phyloP scores from a whole-genome alignment of 176 grass and related monocot species.

The Oryza australiensis region DNA sequence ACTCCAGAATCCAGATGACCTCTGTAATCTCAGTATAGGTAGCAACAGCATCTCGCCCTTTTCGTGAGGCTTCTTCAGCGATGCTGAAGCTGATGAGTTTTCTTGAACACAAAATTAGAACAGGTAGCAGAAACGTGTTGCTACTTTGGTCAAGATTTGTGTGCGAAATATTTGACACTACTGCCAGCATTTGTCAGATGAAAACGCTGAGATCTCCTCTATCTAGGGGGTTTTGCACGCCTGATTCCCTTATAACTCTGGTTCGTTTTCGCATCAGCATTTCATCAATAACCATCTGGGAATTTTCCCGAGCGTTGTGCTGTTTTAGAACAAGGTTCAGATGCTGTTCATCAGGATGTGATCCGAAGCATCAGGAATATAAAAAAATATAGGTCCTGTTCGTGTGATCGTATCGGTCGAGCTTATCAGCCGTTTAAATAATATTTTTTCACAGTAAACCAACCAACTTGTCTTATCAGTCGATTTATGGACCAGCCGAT shows the following conservation, averaged over 20 bases:
- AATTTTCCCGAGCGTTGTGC: not conserved
- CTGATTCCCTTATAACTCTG: too few species aligned
- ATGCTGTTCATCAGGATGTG: not conserved
- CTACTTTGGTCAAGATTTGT: not conserved
- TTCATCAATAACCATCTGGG: not conserved
- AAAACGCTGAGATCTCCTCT: not conserved
- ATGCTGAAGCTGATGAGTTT: not conserved
- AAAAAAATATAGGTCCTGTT: too few species aligned
- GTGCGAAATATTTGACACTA: not conserved
- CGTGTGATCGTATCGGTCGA: too few species aligned
- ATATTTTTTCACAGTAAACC: too few species aligned
- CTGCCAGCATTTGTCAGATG: not conserved
- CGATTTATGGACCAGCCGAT: too few species aligned
- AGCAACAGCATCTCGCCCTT: not conserved
- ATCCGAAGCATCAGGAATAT: not conserved
- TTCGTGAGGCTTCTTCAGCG: not conserved
- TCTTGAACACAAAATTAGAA: not conserved
- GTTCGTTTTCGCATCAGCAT: not conserved
- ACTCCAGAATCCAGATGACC: constrained; percentile 11
- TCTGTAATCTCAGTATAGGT: not conserved
- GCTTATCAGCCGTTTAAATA: too few species aligned
- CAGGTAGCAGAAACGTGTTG: not conserved
- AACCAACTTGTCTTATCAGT: too few species aligned
- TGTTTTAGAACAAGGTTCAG: too few species aligned
- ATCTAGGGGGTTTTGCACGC: not conserved